Base-by-base conservation (phyloP, 2,329 filamentous ascomycete genomes). In the Trematosphaeria pertusa region DNA sequence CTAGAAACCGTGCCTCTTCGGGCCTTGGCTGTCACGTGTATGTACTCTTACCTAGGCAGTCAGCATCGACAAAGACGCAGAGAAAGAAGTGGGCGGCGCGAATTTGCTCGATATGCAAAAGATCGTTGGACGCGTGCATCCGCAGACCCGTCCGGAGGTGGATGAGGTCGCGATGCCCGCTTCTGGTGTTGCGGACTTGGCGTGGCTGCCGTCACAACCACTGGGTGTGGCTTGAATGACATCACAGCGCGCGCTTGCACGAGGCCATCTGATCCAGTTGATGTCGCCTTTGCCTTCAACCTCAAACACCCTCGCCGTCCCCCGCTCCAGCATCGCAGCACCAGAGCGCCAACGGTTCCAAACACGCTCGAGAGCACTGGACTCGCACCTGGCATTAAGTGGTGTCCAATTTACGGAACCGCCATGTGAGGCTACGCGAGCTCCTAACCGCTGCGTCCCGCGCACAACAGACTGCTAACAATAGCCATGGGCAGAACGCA, bases 341-440 rank as follows among this genome's bases (percentile, higher is more conserved):
- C 20, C 47, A 44, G 21, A 48, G 56, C 59, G 59, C 50, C 55
- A 50, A 58, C 51, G 50, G 58, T 58, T 59, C 59, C 53, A 58
- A 59, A 54, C 48, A 48, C 42, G 30, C 28, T 19, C 36, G 22
- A 36, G 40, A 28, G 41, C 36, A 26, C 15, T 28, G 19, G 22
- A 37, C 19, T 17, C 39, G 35, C 18, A 40, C 37, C 45, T 35
- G 18, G 31, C 18, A 35, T 21, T 26, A 26, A 42, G 26, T 52
- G 22, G 26, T 24, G 32, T 28, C 32, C 31, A 39, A 55, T 52
- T 42, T 55, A 28, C 46, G 45, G 32, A 56, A 38, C 59, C 56
- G 58, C 56, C 49, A 26, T 47, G 55, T 54, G 39, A 48, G 43
- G 31, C 46, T 53, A 43, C 45, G 48, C 54, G 37, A 54, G 37